Evolutionary conservation across 208 protist genomes (phyloP).

Genomic region (Leishmania aethiopica): DNA sequence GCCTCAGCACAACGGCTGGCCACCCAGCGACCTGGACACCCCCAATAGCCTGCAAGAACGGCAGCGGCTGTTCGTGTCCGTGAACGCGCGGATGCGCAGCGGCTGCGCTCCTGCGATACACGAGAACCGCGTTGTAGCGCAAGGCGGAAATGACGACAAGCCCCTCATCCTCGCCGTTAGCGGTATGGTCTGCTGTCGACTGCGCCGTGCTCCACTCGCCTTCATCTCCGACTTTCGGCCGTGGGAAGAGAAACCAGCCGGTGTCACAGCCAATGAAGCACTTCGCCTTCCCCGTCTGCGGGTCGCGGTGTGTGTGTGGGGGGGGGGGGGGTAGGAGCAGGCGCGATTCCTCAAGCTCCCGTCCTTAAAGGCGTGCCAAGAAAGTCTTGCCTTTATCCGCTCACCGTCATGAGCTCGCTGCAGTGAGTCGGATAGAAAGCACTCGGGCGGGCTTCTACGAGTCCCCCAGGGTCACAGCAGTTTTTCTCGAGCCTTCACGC

Average conservation of each 20-base stretch:
- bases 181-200: conserved; percentile 1
- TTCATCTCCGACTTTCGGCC: not conserved
- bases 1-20: not conserved
- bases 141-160: conserved; percentile 8
- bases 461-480: not conserved
- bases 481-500: not conserved
- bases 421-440: not conserved
- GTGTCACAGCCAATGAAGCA: conserved; percentile 8
- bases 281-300: conserved; percentile 4
- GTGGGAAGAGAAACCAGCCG: conserved; percentile 9
- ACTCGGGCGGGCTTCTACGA: conserved; percentile 7
- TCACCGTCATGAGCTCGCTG: not conserved
- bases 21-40: not conserved
- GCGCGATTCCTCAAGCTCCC: conserved; percentile 6
- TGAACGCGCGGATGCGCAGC: not conserved
- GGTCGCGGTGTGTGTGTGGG: not conserved
- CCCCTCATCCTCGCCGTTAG: not conserved
- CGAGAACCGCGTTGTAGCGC: not conserved
- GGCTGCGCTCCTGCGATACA: not conserved
- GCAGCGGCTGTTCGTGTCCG: not conserved
- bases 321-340: not conserved
- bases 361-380: not conserved
- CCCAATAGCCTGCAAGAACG: conserved; percentile 12
- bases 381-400: not conserved
- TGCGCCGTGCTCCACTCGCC: not conserved